Evolutionary conservation across 78 protist genomes (phyloP).

Genomic region (Dictyostelium firmibasis): DNA sequence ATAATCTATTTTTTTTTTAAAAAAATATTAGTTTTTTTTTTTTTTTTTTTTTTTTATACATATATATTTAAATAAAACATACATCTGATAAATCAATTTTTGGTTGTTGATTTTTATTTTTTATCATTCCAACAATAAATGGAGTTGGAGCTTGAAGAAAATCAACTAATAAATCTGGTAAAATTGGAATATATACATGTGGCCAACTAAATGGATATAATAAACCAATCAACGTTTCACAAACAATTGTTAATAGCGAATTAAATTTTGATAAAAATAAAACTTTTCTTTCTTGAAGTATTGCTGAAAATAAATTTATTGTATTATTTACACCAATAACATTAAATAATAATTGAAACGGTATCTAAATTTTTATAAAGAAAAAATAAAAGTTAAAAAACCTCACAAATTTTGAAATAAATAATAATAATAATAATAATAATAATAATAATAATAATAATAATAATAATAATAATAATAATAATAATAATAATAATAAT

Average conservation of each 20-base stretch:
- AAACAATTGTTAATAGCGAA: slow-evolving; percentile 61
- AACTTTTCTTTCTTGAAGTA: slow-evolving; percentile 45
- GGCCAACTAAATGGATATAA: slow-evolving; percentile 84
- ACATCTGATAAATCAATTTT: slow-evolving; percentile 22
- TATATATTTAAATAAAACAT: not conserved
- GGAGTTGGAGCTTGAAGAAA: slow-evolving; percentile 86
- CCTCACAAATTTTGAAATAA: not conserved
- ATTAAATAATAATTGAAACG: slow-evolving; percentile 54
- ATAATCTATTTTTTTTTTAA: slow-evolving; percentile 22
- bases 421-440: not conserved
- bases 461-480: too few species aligned
- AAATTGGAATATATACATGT: slow-evolving; percentile 83
- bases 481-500: not conserved
- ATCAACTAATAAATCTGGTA: slow-evolving; percentile 58
- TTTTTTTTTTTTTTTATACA: not conserved
- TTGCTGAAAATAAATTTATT: slow-evolving; percentile 1
- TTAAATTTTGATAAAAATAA: slow-evolving; percentile 39
- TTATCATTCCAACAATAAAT: slow-evolving; percentile 77
- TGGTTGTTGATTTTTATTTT: not conserved
- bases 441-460: too few species aligned
- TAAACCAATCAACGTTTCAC: slow-evolving; percentile 57
- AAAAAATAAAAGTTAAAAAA: not conserved
- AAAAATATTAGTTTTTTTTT: not conserved
- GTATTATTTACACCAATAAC: slow-evolving; percentile 40
- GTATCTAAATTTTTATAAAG: not conserved